phyloP scores from a whole-genome alignment of 176 grass and related monocot genomes.

The Alopecurus myosuroides region DNA sequence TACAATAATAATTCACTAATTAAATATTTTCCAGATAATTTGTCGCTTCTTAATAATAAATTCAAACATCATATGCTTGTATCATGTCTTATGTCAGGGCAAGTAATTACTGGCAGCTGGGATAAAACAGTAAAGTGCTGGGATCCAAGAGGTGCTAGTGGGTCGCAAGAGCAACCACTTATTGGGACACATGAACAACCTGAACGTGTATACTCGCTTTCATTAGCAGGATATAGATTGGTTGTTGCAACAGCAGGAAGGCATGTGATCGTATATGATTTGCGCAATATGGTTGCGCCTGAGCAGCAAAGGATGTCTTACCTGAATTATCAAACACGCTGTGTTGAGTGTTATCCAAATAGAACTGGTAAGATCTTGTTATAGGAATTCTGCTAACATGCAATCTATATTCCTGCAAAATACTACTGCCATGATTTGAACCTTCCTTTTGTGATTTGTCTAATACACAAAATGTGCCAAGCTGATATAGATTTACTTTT shows the following conservation, averaged over 20 bases:
- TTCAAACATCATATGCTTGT: not conserved
- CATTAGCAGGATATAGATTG: constrained; percentile 37
- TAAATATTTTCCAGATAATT: not conserved
- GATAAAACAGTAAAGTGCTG: constrained; percentile 69
- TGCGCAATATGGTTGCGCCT: constrained; percentile 56
- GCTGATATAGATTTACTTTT: not conserved
- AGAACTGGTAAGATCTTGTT: constrained; percentile 41
- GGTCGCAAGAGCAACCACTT: constrained; percentile 15
- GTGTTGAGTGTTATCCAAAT: constrained; percentile 64
- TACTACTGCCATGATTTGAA: not conserved
- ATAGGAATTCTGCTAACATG: not conserved
- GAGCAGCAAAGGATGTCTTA: constrained; percentile 46
- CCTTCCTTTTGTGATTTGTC: not conserved
- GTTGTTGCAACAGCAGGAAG: constrained; percentile 71
- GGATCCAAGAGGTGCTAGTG: constrained; percentile 55
- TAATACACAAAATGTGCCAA: not conserved
- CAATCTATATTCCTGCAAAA: not conserved
- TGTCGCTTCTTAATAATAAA: not conserved
- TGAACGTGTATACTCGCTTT: constrained; percentile 61
- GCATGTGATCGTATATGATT: constrained; percentile 68
- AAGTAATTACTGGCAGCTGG: constrained; percentile 75
- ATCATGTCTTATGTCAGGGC: constrained; percentile 31
- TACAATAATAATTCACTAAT: not conserved
- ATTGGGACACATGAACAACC: constrained; percentile 46
- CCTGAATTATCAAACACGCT: constrained; percentile 61